These are phyloP conservation scores for Alternaria sp. DNA, from an alignment of 2,329 filamentous ascomycete species.

Conservation along the genomic window DNA sequence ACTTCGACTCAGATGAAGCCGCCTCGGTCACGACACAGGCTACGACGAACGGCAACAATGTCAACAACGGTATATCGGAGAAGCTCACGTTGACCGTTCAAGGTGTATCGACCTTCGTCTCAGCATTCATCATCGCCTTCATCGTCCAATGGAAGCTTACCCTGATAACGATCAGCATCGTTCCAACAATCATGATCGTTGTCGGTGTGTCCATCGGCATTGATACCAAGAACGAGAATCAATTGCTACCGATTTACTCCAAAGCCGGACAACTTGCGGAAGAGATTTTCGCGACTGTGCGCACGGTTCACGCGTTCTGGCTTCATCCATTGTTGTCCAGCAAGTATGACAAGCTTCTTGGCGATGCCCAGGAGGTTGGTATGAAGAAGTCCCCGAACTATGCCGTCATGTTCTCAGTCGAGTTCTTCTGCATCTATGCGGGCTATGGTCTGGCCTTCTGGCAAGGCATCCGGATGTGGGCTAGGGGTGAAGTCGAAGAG, in stretches of 20 bases:
- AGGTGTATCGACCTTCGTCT: constrained; percentile 63
- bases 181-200: constrained; percentile 52
- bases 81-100: constrained; percentile 54
- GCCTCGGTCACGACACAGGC: constrained; percentile 95
- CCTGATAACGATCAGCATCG: constrained; percentile 67
- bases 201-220: constrained; percentile 41
- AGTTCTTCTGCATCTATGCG: constrained; percentile 52
- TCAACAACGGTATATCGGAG: constrained; percentile 80
- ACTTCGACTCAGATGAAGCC: constrained; percentile 80
- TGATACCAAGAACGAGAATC: constrained; percentile 45
- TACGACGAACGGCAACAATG: constrained; percentile 89
- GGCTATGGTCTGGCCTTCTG: constrained; percentile 58
- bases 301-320: constrained; percentile 57
- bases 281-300: constrained; percentile 58
- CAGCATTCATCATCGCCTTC: constrained; percentile 91
- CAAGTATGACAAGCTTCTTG: constrained; percentile 53
- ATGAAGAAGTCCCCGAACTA: constrained; percentile 54
- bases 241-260: constrained; percentile 51
- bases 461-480: constrained; percentile 64
- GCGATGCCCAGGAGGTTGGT: constrained; percentile 52
- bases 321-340: constrained; percentile 51
- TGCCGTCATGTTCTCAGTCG: constrained; percentile 51
- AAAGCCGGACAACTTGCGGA: constrained; percentile 56
- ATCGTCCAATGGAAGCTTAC: constrained; percentile 92
- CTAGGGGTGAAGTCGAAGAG: constrained; percentile 56